A percentile compares a stretch with the other conserved stretches of the same genome.
Conservation (phyloP, 1,139 yeast species). For the Yueomyces sp. region DNA sequence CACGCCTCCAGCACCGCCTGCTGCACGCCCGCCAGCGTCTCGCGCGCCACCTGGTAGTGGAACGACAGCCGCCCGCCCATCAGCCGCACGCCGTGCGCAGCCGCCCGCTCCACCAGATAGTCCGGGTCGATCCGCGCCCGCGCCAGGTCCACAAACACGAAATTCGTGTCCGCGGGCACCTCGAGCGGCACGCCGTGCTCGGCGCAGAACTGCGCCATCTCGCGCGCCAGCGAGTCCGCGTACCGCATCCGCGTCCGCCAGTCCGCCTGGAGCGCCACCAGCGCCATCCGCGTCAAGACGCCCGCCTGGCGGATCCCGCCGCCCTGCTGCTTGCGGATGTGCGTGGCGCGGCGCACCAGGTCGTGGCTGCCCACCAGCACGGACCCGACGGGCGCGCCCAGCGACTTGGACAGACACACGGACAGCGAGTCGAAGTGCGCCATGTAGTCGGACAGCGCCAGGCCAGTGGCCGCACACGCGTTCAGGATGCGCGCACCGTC, state of each 20-base stretch:
- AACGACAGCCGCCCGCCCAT: slow-evolving; percentile 73
- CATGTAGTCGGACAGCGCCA: slow-evolving; percentile 61
- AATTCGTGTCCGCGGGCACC: slow-evolving; percentile 76
- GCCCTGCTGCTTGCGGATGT: slow-evolving; percentile 86
- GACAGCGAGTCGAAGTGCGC: slow-evolving; percentile 77
- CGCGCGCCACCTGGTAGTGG: slow-evolving; percentile 66
- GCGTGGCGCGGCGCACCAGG: slow-evolving; percentile 62
- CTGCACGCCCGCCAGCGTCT: slow-evolving; percentile 56
- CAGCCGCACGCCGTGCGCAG: slow-evolving; percentile 49
- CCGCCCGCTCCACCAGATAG: slow-evolving; percentile 42
- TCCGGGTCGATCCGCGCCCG: slow-evolving; percentile 48
- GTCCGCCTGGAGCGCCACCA: slow-evolving; percentile 63
- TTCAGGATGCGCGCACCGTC: slow-evolving; percentile 98
- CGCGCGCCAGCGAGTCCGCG: slow-evolving; percentile 60
- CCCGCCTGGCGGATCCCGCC: slow-evolving; percentile 94
- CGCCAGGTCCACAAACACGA: slow-evolving; percentile 64
- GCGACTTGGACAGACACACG: slow-evolving; percentile 76
- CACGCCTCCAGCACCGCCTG: slow-evolving; percentile 46
- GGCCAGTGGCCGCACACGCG: slow-evolving; percentile 66
- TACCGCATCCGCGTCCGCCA: slow-evolving; percentile 40
- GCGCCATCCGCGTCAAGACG: slow-evolving; percentile 70
- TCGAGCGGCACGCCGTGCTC: slow-evolving; percentile 26
- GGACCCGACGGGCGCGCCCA: slow-evolving; percentile 94
- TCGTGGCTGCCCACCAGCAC: slow-evolving; percentile 59
- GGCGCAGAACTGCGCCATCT: slow-evolving; percentile 49